phyloP scores from a whole-genome alignment of 2,329 filamentous ascomycete genomes.

The Delphinella strobiligena region DNA sequence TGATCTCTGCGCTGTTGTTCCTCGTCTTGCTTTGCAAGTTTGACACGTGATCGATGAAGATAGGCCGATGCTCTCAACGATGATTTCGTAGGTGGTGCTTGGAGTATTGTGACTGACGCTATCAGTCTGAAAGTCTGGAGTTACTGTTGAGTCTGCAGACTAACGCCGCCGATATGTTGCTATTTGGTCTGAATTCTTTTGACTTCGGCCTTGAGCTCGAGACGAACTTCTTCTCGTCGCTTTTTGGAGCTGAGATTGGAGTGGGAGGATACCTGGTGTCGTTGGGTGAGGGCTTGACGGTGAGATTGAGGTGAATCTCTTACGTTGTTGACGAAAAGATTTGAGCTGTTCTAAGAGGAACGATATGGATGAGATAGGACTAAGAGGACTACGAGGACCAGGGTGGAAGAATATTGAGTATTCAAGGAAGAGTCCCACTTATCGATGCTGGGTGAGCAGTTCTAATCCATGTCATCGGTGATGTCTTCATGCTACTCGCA shows the following conservation, averaged over 20 bases:
- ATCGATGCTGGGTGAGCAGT: too few species aligned
- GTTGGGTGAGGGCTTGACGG: neutral
- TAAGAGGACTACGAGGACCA: too few species aligned
- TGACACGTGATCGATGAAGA: neutral
- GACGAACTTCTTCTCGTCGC: neutral
- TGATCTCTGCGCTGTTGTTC: neutral
- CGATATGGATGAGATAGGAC: too few species aligned
- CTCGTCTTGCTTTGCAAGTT: neutral
- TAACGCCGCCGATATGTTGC: neutral
- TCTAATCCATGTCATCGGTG: too few species aligned
- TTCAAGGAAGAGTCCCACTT: too few species aligned
- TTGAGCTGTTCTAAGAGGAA: neutral
- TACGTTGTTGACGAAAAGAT: neutral
- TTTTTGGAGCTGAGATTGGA: neutral
- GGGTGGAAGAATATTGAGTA: too few species aligned
- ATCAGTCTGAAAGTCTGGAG: neutral
- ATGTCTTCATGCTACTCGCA: too few species aligned
- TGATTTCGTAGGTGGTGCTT: neutral
- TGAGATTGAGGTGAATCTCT: neutral
- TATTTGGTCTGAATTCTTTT: neutral
- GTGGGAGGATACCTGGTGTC: neutral
- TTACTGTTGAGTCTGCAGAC: neutral
- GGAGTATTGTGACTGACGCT: neutral
- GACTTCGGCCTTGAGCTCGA: neutral
- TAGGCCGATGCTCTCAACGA: conserved; percentile 1